Conservation (phyloP, 1,284 basidiomycete species). For the Psilocybe mexicana region DNA sequence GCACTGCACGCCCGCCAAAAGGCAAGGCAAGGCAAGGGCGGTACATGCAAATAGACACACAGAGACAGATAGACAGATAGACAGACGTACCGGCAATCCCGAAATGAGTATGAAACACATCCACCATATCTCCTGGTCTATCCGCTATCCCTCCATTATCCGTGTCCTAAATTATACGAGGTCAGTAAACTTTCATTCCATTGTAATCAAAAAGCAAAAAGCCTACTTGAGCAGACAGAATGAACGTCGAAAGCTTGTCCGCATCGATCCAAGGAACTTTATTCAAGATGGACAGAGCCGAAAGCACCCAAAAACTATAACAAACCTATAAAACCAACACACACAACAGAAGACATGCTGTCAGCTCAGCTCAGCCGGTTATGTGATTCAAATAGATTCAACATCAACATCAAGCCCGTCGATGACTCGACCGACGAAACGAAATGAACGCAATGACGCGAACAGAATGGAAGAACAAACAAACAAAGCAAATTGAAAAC, state of each 20-base stretch:
- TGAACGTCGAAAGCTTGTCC: slow-evolving; percentile 80
- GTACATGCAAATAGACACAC: too few relatives aligned
- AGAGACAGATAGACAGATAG: too few relatives aligned
- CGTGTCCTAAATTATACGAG: slow-evolving; percentile 58
- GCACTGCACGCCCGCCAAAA: too few relatives aligned
- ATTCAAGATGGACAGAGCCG: slow-evolving; percentile 82
- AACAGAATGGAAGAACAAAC: too few relatives aligned
- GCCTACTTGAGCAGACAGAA: slow-evolving; percentile 84
- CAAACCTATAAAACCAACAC: slow-evolving; percentile 66
- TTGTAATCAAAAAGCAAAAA: neutral
- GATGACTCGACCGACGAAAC: neutral
- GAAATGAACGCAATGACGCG: neutral
- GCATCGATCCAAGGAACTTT: slow-evolving; percentile 90
- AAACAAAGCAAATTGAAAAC: slow-evolving; percentile 24
- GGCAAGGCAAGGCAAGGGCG: too few relatives aligned
- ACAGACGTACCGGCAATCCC: slow-evolving; percentile 78
- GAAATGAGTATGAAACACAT: slow-evolving; percentile 96
- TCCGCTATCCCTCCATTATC: slow-evolving; percentile 95
- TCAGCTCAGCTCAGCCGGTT: neutral
- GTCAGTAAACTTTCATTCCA: too few relatives aligned
- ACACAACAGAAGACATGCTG: neutral
- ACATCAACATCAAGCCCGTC: too few relatives aligned
- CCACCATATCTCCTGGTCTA: slow-evolving; percentile 89
- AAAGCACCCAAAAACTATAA: slow-evolving; percentile 97
- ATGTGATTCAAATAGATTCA: too few relatives aligned